Evolutionary conservation across 2,329 filamentous ascomycete genomes (phyloP).

Genomic region (Celoporthe dispersa): DNA sequence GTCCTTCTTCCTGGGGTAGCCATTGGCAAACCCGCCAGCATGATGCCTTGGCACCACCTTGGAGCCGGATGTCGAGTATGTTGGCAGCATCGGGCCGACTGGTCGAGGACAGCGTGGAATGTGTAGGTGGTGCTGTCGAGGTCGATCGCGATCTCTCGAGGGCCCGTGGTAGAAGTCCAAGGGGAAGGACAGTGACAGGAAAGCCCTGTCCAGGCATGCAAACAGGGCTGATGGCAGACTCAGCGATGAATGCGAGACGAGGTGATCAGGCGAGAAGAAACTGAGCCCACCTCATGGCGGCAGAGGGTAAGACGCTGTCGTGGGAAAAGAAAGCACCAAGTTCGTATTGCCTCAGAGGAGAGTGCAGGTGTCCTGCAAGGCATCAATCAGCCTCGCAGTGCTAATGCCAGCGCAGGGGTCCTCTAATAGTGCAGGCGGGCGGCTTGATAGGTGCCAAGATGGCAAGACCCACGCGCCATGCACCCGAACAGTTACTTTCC

Average conservation of each 20-base stretch:
- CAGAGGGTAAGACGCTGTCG: slow-evolving; percentile 6
- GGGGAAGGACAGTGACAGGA: slow-evolving; percentile 26
- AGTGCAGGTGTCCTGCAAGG: slow-evolving; percentile 22
- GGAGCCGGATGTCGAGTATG: slow-evolving; percentile 58
- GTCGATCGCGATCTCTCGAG: slow-evolving; percentile 29
- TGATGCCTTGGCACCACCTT: slow-evolving; percentile 88
- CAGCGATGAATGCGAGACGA: slow-evolving; percentile 19
- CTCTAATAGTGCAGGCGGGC: slow-evolving; percentile 12
- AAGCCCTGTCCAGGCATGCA: slow-evolving; percentile 28
- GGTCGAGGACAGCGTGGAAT: slow-evolving; percentile 15
- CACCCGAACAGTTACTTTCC: slow-evolving; percentile 11
- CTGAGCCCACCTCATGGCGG: slow-evolving; percentile 24
- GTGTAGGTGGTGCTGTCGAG: slow-evolving; percentile 10
- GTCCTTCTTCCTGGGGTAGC: slow-evolving; percentile 71
- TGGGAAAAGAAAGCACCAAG: slow-evolving; percentile 11
- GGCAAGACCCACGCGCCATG: slow-evolving; percentile 8
- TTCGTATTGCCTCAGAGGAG: slow-evolving; percentile 15
- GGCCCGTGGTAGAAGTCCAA: slow-evolving; percentile 25
- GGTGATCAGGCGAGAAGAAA: slow-evolving; percentile 22
- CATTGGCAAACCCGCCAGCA: slow-evolving; percentile 76
- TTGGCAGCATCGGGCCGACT: slow-evolving; percentile 58
- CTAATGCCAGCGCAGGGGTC: slow-evolving; percentile 4
- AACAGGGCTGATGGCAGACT: slow-evolving; percentile 13
- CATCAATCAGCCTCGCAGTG: slow-evolving; percentile 20
- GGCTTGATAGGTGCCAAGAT: slow-evolving; percentile 10